Evolutionary conservation across 78 protist genomes (phyloP), one percentile per base, ranked within the genome.

Genomic region (Diacronema lutheri): DNA sequence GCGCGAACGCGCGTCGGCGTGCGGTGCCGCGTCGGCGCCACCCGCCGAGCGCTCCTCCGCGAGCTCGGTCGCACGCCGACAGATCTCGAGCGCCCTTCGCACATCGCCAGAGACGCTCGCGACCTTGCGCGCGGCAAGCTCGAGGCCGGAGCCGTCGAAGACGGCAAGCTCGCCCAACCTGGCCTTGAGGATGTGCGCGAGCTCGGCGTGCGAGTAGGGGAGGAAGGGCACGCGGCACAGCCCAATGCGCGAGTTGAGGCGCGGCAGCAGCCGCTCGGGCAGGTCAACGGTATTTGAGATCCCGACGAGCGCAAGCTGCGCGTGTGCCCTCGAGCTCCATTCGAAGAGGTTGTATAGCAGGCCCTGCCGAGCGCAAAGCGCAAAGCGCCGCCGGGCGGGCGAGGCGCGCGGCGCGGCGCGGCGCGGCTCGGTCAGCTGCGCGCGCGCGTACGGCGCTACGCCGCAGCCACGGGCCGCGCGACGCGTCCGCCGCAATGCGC

Each of bases 311-410:
- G 74, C 41, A 19, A 92, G 78, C 5, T 58, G 25, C 2, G 92
- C 72, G 35, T 78, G 31, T 31, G 86, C 62, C 37, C 38, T 10
- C 35, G 87, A 86, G 1, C 94, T 83, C 95, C 95, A 93, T 10
- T 93, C 93, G 64, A 93, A 91, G 35, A 93, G 62, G 40, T 93
- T 89, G 85, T 93, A 93, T 0, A 93, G 73, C 1, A 93, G 93
- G 0, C 50, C 50, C 50, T 44, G 50, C 50, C 16, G 16, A n/a
- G n/a, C n/a, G n/a, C n/a, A n/a, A n/a, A n/a, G n/a, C n/a, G n/a
- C n/a, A n/a, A n/a, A n/a, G n/a, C n/a, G n/a, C n/a, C n/a, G n/a
- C n/a, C n/a, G n/a, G n/a, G n/a, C n/a, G n/a, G n/a, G n/a, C n/a
- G n/a, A n/a, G n/a, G n/a, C n/a, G n/a, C n/a, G n/a, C n/a, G n/a